These are phyloP conservation scores for Ilex aquifolium DNA, from an alignment of 257 asterid species.

Conservation along the genomic window DNA sequence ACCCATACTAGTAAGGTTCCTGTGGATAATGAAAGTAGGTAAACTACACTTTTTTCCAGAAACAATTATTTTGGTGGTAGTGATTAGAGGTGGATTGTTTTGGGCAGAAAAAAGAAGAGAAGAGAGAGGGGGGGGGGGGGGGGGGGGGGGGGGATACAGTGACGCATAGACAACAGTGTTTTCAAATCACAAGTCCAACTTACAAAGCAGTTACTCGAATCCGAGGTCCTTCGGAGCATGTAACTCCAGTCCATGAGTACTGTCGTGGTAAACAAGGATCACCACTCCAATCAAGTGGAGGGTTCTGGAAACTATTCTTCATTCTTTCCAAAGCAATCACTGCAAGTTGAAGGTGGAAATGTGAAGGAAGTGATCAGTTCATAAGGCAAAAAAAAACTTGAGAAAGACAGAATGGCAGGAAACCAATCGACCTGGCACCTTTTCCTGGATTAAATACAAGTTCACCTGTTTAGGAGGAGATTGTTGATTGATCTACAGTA, in stretches of 20 bases:
- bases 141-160: background rate
- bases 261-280: constrained; percentile 87
- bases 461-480: no score
- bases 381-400: background rate
- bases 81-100: background rate
- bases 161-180: background rate
- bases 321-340: constrained; percentile 64
- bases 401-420: background rate
- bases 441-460: background rate
- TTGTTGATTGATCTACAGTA: background rate
- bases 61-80: background rate
- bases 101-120: background rate
- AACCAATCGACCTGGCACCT: background rate
- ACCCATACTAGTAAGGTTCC: constrained; percentile 74
- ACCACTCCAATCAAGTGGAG: constrained; percentile 89
- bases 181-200: constrained; percentile 29
- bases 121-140: background rate
- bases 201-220: constrained; percentile 69
- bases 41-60: background rate
- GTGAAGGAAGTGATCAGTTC: constrained; percentile 1
- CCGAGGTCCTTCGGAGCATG: constrained; percentile 61
- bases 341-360: constrained; percentile 24
- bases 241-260: constrained; percentile 87
- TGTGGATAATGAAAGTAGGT: constrained; percentile 18
- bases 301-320: constrained; percentile 53